These are phyloP conservation scores for Dichotomopilus funicola DNA, from an alignment of 2,329 filamentous ascomycete genomes.

Conservation along the genomic window DNA sequence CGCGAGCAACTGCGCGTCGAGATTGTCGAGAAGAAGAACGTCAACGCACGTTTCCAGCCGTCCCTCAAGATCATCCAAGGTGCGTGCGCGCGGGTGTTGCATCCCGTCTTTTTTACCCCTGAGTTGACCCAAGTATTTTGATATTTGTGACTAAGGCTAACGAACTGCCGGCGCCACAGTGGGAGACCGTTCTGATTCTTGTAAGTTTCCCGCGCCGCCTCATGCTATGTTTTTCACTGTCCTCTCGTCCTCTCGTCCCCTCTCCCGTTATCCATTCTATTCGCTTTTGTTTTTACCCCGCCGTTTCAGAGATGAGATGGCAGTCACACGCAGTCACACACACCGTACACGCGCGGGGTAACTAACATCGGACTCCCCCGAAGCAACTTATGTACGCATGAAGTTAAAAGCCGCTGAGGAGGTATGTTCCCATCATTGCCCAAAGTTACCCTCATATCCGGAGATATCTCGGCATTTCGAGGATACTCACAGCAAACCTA, in stretches of 20 bases:
- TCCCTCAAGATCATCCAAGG: slow-evolving; percentile 92
- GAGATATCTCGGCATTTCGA: neutral
- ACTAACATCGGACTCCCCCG: slow-evolving; percentile 18
- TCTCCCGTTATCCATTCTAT: no score
- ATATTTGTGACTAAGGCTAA: slow-evolving; percentile 2
- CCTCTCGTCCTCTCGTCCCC: no score
- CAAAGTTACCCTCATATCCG: neutral
- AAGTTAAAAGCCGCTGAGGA: slow-evolving; percentile 96
- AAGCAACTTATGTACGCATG: slow-evolving; percentile 98
- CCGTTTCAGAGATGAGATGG: no score
- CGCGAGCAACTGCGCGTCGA: slow-evolving; percentile 73
- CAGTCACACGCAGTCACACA: slow-evolving; percentile 10
- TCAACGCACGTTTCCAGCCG: slow-evolving; percentile 82
- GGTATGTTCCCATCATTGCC: slow-evolving; percentile 42
- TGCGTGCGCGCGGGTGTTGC: slow-evolving; percentile 51
- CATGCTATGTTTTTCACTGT: no score
- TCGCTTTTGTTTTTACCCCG: slow-evolving; percentile 8
- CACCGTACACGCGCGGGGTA: neutral
- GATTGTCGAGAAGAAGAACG: slow-evolving; percentile 72
- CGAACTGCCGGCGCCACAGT: slow-evolving; percentile 47
- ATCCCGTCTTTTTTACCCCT: slow-evolving; percentile 2
- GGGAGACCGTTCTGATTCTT: slow-evolving; percentile 86
- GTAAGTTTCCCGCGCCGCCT: slow-evolving; percentile 44
- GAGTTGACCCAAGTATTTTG: neutral
- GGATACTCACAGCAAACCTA: slow-evolving; percentile 29